phyloP scores from a whole-genome alignment of 768 basidiomycete genomes.

The Strobilomyces confusus region DNA sequence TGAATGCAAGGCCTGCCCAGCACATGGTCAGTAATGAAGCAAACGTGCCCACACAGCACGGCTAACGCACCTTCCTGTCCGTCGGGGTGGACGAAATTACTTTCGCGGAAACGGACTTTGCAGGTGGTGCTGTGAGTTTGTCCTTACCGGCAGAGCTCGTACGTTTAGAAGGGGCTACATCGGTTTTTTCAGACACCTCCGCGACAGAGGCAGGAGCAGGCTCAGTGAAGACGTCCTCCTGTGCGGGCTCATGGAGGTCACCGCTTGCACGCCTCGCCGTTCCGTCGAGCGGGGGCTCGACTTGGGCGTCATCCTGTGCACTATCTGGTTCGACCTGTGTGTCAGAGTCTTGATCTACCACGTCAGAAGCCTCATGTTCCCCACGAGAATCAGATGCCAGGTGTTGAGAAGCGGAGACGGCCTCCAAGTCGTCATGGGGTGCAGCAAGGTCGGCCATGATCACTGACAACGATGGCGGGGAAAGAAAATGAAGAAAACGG shows the following conservation, averaged over 20 bases:
- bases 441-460: conserved; percentile 36
- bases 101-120: conserved; percentile 44
- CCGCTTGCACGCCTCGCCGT: conserved; percentile 9
- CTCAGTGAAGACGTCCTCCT: conserved; percentile 20
- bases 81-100: conserved; percentile 47
- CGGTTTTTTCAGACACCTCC: conserved; percentile 26
- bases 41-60: conserved; percentile 16
- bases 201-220: conserved; percentile 13
- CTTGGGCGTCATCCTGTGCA: conserved; percentile 18
- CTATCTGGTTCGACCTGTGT: conserved; percentile 18
- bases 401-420: conserved; percentile 19
- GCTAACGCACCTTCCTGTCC: conserved; percentile 62
- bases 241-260: conserved; percentile 21
- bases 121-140: conserved; percentile 37
- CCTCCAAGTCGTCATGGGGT: conserved; percentile 11
- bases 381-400: conserved; percentile 25
- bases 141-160: conserved; percentile 24
- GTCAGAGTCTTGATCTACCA: conserved; percentile 27
- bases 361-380: conserved; percentile 39
- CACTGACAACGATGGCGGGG: conserved; percentile 19
- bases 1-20: conserved; percentile 54
- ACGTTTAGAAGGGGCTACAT: conserved; percentile 21
- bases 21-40: conserved; percentile 27
- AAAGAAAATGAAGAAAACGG: not conserved
- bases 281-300: conserved; percentile 16